These are phyloP conservation scores for Diutina pseudorugosa DNA, from an alignment of 1,139 yeast genomes.

Conservation along the genomic window DNA sequence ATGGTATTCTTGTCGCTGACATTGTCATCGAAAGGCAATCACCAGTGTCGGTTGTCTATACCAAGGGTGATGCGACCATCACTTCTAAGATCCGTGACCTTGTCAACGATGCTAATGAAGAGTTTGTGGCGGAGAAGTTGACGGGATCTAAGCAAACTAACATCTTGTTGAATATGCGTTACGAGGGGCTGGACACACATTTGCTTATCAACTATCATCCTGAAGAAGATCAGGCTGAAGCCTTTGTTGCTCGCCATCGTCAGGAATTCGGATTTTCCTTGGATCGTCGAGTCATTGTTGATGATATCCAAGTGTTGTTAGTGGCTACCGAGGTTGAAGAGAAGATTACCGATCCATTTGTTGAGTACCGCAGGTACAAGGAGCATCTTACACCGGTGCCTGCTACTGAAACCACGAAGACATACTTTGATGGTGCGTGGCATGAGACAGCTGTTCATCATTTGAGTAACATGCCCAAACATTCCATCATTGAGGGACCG, in stretches of 20 bases:
- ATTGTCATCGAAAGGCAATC: conserved; percentile 22
- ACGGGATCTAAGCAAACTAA: conserved; percentile 29
- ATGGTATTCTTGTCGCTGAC: conserved; percentile 45
- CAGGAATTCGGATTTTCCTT: conserved; percentile 58
- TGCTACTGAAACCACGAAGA: conserved; percentile 6
- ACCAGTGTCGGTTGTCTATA: conserved; percentile 1
- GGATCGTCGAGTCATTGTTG: conserved; percentile 55
- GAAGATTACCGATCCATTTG: conserved; percentile 20
- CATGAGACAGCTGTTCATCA: conserved; percentile 37
- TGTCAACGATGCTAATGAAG: conserved; percentile 17
- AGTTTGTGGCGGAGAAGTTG: conserved; percentile 21
- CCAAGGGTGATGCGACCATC: not conserved
- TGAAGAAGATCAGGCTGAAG: conserved; percentile 15
- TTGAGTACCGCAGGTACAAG: conserved; percentile 14
- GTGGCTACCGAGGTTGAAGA: conserved; percentile 23
- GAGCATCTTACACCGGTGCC: conserved; percentile 1
- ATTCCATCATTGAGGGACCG: conserved; percentile 56
- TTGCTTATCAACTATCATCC: conserved; percentile 37
- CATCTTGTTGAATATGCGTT: conserved; percentile 63
- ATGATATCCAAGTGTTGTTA: conserved; percentile 57
- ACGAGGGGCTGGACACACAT: conserved; percentile 80
- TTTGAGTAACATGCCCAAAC: conserved; percentile 38
- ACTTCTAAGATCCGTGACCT: conserved; percentile 11
- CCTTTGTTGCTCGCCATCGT: conserved; percentile 33
- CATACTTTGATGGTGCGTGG: conserved; percentile 35